phyloP scores from a whole-genome alignment of 1,284 basidiomycete species.

The Cerioporus squamosus region DNA sequence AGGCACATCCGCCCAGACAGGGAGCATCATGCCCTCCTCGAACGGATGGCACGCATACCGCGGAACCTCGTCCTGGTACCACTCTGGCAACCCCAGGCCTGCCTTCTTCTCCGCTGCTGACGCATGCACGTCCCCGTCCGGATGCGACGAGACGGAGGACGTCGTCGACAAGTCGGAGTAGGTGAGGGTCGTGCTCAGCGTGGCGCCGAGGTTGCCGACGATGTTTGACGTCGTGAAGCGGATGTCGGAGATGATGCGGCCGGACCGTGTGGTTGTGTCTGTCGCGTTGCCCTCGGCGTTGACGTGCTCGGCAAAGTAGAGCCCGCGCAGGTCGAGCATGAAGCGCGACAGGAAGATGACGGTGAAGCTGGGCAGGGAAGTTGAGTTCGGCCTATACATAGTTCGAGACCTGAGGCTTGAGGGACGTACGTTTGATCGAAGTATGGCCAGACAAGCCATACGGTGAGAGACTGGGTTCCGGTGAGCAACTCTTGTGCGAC shows the following conservation, averaged over 20 bases:
- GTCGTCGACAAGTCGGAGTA: background rate
- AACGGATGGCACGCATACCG: conserved; percentile 1
- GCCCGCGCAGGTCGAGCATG: conserved; percentile 19
- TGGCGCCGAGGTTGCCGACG: conserved; percentile 11
- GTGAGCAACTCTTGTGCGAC: background rate
- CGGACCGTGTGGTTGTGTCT: background rate
- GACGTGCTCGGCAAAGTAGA: conserved; percentile 7
- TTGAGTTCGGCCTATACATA: too few species aligned
- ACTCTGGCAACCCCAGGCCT: background rate
- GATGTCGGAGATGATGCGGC: conserved; percentile 5
- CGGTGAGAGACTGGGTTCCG: background rate
- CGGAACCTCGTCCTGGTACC: conserved; percentile 4
- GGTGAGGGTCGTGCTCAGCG: background rate
- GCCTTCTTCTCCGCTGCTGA: background rate
- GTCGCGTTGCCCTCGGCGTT: background rate
- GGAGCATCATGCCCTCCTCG: conserved; percentile 1
- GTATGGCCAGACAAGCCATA: conserved; percentile 6
- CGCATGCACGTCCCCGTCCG: background rate
- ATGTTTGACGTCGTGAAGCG: conserved; percentile 1
- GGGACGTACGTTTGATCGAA: conserved; percentile 4
- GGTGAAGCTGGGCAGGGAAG: background rate
- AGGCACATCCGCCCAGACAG: background rate
- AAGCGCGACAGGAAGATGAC: conserved; percentile 7
- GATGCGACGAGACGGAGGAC: background rate
- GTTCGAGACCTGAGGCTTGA: background rate